Base-by-base conservation (phyloP, 192 early-diverging fungal genomes). In the Funneliformis mosseae region DNA sequence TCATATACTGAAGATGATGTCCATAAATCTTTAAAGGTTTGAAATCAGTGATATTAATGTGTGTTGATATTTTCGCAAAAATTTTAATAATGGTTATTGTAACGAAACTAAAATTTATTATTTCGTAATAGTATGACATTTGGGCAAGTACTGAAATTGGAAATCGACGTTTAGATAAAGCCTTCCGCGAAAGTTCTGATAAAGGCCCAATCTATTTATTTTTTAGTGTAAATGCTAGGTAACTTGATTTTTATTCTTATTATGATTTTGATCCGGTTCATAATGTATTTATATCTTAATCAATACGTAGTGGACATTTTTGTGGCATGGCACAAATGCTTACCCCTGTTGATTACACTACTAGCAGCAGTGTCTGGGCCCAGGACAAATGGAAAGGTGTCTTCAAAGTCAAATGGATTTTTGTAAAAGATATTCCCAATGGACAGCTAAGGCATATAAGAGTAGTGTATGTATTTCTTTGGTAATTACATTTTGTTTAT, bases 131-230 rank as follows among this genome's bases (percentile, higher is more conserved):
- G 72, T 83, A 90, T 83, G 64, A 60, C 41, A 83, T 90, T 75
- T 90, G 89, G 89, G 79, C 88, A 9, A 88, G 87, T 41, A 90
- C 89, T 38, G 88, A 89, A 73, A 83, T 89, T 55, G 89, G 89
- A 27, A 90, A 90, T 83, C 82, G 85, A 27, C 85, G 89, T 7
- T 85, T 90, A 33, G 80, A 89, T 80, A 79, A 80, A 41, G 89
- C 89, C 4, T 90, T 83, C 66, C 45, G 72, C 14, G 81, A 83
- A 61, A 79, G 60, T 72, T 62, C 71, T 5, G 77, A 76, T 67
- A 79, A 70, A 61, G 73, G 82, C 18, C 85, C 83, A 12, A 81
- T 89, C 18, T 87, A 83, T 77, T 83, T 90, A 41, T 90, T 90
- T 71, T 90, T 87, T 69, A 86, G 84, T 55, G 88, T 90, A 12